phyloP scores from a whole-genome alignment of 106 monocot species.

The Cymbidium sinense region DNA sequence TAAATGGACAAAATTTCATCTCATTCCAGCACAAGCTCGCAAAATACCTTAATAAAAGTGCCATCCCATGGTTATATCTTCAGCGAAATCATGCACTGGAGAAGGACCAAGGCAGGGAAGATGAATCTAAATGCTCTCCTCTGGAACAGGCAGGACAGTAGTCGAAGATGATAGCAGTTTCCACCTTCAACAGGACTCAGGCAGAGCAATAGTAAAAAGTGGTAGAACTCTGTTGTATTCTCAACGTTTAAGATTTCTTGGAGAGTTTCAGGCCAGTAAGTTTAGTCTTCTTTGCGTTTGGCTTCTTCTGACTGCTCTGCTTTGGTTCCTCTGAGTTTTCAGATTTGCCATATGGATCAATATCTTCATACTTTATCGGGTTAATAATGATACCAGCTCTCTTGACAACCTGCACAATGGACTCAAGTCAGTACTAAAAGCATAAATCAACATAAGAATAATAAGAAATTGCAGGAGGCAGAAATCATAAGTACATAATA shows the following conservation, averaged over 20 bases:
- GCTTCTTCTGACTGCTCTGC: constrained; percentile 16
- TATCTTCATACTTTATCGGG: constrained; percentile 67
- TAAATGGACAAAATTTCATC: neutral
- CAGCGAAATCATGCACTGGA: no score
- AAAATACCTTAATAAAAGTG: no score
- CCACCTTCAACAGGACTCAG: neutral
- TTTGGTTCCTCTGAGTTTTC: constrained; percentile 34
- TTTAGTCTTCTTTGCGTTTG: constrained; percentile 22
- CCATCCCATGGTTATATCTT: no score
- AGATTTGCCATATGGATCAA: constrained; percentile 52
- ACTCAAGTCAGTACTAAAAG: no score
- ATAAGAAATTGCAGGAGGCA: neutral
- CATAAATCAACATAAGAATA: neutral
- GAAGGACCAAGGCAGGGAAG: neutral
- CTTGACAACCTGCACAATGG: constrained; percentile 48
- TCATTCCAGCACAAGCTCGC: neutral
- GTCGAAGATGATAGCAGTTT: neutral
- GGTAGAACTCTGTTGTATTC: neutral
- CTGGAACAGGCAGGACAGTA: neutral
- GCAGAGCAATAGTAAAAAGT: neutral
- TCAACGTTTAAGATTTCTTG: neutral
- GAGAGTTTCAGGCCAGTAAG: neutral
- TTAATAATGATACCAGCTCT: constrained; percentile 57
- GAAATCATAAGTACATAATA: neutral
- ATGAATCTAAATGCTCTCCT: neutral